Conservation (phyloP, 1,139 yeast genomes). For the Taphrina sp. region DNA sequence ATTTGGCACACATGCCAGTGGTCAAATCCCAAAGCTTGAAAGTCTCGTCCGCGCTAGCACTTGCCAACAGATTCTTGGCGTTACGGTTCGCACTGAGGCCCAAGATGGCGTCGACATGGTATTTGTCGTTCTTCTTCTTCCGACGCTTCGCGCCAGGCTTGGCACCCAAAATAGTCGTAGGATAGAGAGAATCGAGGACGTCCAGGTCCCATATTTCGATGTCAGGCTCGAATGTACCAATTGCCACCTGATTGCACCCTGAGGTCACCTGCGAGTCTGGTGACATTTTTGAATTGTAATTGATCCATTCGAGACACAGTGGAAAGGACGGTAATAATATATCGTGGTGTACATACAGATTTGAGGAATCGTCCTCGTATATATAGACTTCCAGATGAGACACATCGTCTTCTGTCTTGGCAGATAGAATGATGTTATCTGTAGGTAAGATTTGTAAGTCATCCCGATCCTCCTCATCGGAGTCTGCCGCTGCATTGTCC, state of each 20-base stretch:
- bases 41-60: slow-evolving; percentile 93
- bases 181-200: slow-evolving; percentile 88
- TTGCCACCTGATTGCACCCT: slow-evolving; percentile 77
- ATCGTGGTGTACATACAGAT: slow-evolving; percentile 92
- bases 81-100: slow-evolving; percentile 78
- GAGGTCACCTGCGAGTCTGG: slow-evolving; percentile 43
- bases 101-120: slow-evolving; percentile 91
- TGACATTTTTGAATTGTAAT: slow-evolving; percentile 50
- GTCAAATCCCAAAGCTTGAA: slow-evolving; percentile 93
- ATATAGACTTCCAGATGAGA: slow-evolving; percentile 90
- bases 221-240: slow-evolving; percentile 96
- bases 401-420: slow-evolving; percentile 94
- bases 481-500: slow-evolving; percentile 52
- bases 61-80: slow-evolving; percentile 82
- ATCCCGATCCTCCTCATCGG: slow-evolving; percentile 64
- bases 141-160: slow-evolving; percentile 39
- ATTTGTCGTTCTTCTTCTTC: slow-evolving; percentile 54
- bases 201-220: slow-evolving; percentile 97
- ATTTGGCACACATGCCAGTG: slow-evolving; percentile 63
- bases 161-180: slow-evolving; percentile 79
- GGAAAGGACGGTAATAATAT: slow-evolving; percentile 97
- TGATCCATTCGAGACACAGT: slow-evolving; percentile 91
- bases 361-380: slow-evolving; percentile 72
- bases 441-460: slow-evolving; percentile 86
- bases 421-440: slow-evolving; percentile 83